Percentiles rank a stretch among this genome's conserved stretches.
phyloP scores from a whole-genome alignment of 495 filamentous ascomycete species.

The Talaromyces nanjingensis region DNA sequence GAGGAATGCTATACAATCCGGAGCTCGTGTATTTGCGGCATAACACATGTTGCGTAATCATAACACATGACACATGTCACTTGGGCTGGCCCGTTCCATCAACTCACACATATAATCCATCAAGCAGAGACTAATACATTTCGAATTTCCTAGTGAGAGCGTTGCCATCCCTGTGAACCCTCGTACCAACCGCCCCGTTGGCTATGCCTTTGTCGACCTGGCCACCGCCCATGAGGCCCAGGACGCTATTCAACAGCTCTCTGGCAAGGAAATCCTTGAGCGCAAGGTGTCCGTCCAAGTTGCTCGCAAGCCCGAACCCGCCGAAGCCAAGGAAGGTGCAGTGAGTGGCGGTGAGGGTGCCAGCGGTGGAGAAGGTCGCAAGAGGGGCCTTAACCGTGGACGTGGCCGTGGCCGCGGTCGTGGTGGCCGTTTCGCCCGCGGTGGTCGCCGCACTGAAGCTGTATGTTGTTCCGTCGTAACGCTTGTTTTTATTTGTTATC shows the following conservation, averaged over 20 bases:
- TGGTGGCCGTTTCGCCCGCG: slow-evolving; percentile 55
- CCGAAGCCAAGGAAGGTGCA: slow-evolving; percentile 69
- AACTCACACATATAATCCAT: background rate
- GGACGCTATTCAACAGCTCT: slow-evolving; percentile 87
- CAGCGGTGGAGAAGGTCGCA: slow-evolving; percentile 67
- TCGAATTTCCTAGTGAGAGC: slow-evolving; percentile 64
- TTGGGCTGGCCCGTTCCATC: background rate
- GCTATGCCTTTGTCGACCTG: slow-evolving; percentile 98
- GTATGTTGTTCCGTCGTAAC: background rate
- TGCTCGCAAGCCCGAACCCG: slow-evolving; percentile 90
- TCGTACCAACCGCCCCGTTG: slow-evolving; percentile 94
- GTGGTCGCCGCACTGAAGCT: slow-evolving; percentile 41
- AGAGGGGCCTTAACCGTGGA: slow-evolving; percentile 68
- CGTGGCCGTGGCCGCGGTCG: slow-evolving; percentile 71
- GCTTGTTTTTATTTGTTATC: background rate
- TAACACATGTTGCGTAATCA: background rate
- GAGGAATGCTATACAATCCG: background rate
- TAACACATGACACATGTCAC: background rate
- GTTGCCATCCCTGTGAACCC: slow-evolving; percentile 98
- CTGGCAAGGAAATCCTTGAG: slow-evolving; percentile 92
- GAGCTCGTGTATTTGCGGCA: background rate
- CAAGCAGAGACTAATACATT: background rate
- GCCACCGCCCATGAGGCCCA: slow-evolving; percentile 90
- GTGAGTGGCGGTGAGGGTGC: slow-evolving; percentile 59
- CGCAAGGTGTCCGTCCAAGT: slow-evolving; percentile 99